phyloP scores from a whole-genome alignment of 257 asterid species.

The Euphrasia confusa region DNA sequence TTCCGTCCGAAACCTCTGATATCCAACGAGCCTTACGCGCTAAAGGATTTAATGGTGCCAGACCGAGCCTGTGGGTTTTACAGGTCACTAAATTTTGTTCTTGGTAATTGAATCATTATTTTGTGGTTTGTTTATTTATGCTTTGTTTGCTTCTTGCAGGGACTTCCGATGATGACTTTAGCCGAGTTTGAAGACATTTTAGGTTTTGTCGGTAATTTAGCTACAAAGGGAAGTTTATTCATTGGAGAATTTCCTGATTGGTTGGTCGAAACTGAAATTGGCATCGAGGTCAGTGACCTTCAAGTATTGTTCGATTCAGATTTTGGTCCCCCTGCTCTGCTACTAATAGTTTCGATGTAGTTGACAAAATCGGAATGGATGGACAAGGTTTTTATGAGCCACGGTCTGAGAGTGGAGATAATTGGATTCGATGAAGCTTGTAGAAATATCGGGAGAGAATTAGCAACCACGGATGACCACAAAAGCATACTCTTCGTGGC shows the following conservation, averaged over 20 bases:
- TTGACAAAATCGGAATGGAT: neutral
- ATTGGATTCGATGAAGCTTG: neutral
- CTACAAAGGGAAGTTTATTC: neutral
- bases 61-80: neutral
- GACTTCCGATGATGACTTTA: neutral
- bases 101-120: neutral
- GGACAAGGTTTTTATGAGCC: constrained; percentile 4
- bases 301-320: neutral
- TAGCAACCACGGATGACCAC: neutral
- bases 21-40: neutral
- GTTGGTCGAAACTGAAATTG: constrained; percentile 1
- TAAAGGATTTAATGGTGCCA: constrained; percentile 6
- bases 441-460: neutral
- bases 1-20: neutral
- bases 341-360: neutral
- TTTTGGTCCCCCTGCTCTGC: neutral
- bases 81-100: neutral
- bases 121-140: neutral
- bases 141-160: neutral
- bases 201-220: neutral
- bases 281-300: neutral
- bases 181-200: neutral
- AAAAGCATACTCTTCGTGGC: neutral
- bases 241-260: neutral
- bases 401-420: neutral